phyloP scores from a whole-genome alignment of 352 stramenopile genomes.

The Thraustochytrium striatum region DNA sequence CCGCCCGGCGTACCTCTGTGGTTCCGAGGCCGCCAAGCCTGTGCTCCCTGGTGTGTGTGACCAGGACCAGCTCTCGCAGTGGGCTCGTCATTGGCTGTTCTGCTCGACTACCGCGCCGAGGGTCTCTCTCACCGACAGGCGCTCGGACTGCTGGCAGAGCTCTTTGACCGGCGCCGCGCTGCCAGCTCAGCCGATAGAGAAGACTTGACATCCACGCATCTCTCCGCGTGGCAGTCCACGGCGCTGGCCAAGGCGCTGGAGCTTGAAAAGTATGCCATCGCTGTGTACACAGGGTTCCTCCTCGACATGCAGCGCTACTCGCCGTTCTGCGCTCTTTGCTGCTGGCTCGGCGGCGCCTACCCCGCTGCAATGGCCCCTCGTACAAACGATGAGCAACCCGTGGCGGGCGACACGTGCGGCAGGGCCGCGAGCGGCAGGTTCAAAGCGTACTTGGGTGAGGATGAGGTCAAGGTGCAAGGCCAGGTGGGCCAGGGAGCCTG shows the following conservation, averaged over 20 bases:
- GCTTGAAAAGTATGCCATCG: constrained; percentile 25
- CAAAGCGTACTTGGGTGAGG: not conserved
- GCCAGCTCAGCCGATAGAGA: not conserved
- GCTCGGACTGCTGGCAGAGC: constrained; percentile 12
- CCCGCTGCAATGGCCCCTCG: not conserved
- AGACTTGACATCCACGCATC: not conserved
- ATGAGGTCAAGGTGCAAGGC: constrained; percentile 7
- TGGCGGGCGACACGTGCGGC: constrained; percentile 1
- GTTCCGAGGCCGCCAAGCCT: not conserved
- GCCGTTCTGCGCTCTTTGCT: constrained; percentile 1
- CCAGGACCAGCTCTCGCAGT: constrained; percentile 12
- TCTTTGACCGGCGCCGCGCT: constrained; percentile 2
- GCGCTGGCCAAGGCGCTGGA: constrained; percentile 25
- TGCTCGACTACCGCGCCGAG: constrained; percentile 15
- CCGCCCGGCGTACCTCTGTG: constrained; percentile 8
- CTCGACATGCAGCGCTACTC: constrained; percentile 12
- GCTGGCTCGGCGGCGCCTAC: not conserved
- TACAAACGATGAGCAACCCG: not conserved
- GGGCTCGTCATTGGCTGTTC: not conserved
- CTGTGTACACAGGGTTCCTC: constrained; percentile 21
- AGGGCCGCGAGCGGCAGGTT: not conserved
- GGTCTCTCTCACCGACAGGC: not conserved
- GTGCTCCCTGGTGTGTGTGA: not conserved
- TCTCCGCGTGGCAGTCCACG: not conserved
- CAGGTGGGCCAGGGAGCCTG: constrained; percentile 20